These are phyloP conservation scores for Pseudopyrenochaeta lycopersici DNA, from an alignment of 2,329 filamentous ascomycete species.

Conservation along the genomic window DNA sequence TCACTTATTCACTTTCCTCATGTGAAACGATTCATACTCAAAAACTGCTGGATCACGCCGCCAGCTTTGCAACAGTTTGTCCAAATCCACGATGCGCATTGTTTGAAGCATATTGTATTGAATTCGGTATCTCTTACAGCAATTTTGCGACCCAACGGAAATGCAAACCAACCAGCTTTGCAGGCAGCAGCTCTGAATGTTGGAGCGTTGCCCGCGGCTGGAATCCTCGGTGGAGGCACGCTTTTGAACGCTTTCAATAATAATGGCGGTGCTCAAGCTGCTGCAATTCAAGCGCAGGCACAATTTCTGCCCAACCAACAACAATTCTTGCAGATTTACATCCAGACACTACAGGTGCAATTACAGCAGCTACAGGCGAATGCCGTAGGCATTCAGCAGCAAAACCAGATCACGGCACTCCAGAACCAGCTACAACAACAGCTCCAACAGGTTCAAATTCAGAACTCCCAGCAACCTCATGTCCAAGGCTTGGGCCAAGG, in stretches of 20 bases:
- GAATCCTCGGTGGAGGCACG: conserved; percentile 2
- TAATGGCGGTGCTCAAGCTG: conserved; percentile 17
- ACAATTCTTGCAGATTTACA: conserved; percentile 23
- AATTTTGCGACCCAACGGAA: conserved; percentile 22
- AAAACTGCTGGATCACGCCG: conserved; percentile 75
- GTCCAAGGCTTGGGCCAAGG: neutral
- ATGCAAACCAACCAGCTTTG: conserved; percentile 7
- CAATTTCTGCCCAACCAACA: conserved; percentile 18
- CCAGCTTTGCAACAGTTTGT: conserved; percentile 64
- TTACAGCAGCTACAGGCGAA: conserved; percentile 31
- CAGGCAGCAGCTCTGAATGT: conserved; percentile 2
- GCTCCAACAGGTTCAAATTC: conserved; percentile 1
- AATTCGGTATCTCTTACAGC: conserved; percentile 71
- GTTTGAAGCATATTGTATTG: conserved; percentile 64
- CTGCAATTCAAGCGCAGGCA: neutral
- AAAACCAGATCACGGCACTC: conserved; percentile 18
- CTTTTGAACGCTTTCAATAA: conserved; percentile 16
- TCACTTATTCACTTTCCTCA: conserved; percentile 63
- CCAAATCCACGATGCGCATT: conserved; percentile 56
- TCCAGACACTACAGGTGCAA: conserved; percentile 28
- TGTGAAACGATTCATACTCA: conserved; percentile 67
- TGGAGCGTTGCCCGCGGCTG: neutral
- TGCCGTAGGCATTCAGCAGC: conserved; percentile 19
- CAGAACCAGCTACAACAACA: conserved; percentile 29
- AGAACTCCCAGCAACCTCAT: conserved; percentile 7